Evolutionary conservation across 441 rosid species (phyloP).

Genomic region (Jatropha multifida): DNA sequence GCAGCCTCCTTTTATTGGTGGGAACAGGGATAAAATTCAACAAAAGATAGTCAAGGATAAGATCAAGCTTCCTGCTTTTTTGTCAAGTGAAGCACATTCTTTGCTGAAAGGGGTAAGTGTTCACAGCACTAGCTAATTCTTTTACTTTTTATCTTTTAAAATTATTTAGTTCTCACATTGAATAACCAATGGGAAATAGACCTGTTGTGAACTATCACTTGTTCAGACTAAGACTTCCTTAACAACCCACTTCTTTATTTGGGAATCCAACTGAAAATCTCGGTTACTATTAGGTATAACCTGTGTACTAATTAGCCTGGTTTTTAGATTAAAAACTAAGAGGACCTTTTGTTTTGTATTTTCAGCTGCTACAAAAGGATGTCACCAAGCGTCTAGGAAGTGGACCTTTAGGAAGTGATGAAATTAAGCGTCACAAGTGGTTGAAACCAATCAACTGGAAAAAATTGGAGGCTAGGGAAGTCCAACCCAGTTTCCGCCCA

Average conservation of each 20-base stretch:
- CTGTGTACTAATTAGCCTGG: neutral
- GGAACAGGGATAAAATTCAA: conserved; percentile 44
- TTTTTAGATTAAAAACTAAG: neutral
- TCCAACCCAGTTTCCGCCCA: conserved; percentile 77
- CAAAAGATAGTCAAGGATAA: conserved; percentile 69
- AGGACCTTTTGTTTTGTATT: conserved; percentile 2
- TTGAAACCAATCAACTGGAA: conserved; percentile 84
- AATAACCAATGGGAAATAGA: neutral
- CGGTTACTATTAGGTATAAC: neutral
- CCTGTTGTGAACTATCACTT: neutral
- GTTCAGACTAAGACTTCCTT: too few relatives aligned
- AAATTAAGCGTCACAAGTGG: conserved; percentile 84
- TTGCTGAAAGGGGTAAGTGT: conserved; percentile 61
- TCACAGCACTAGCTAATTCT: neutral
- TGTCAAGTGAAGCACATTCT: conserved; percentile 69
- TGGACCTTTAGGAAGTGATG: conserved; percentile 68
- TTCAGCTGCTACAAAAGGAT: conserved; percentile 82
- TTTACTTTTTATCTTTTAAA: neutral
- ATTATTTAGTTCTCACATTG: neutral
- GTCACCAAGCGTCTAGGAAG: conserved; percentile 70
- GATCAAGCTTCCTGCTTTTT: conserved; percentile 64
- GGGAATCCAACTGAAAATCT: neutral
- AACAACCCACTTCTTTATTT: neutral
- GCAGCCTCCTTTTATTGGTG: conserved; percentile 37
- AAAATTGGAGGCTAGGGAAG: conserved; percentile 69